Percentiles rank a stretch among this genome's conserved stretches.
phyloP scores from a whole-genome alignment of 306 rosid genomes.

The Casuarina equisetifolia region DNA sequence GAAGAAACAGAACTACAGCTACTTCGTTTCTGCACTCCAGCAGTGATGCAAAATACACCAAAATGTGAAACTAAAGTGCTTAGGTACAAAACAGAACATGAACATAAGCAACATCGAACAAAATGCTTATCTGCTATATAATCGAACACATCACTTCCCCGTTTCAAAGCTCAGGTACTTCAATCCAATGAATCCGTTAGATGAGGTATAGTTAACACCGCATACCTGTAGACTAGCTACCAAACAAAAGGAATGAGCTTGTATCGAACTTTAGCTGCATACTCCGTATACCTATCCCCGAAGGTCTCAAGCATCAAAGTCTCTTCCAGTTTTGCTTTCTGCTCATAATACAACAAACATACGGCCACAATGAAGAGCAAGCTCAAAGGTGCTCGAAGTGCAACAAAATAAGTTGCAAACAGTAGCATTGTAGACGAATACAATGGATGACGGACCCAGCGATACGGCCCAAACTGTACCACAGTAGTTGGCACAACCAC shows the following conservation, averaged over 20 bases:
- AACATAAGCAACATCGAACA: slow-evolving; percentile 2
- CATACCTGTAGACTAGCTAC: slow-evolving; percentile 39
- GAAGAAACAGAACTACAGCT: neutral
- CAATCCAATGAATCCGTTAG: slow-evolving; percentile 19
- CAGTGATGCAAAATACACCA: neutral
- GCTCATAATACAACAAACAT: slow-evolving; percentile 72
- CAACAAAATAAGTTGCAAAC: slow-evolving; percentile 64
- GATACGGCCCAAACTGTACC: slow-evolving; percentile 91
- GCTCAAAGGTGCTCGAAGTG: slow-evolving; percentile 82
- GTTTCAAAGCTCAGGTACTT: slow-evolving; percentile 29
- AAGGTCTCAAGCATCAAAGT: slow-evolving; percentile 88
- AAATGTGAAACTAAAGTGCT: neutral
- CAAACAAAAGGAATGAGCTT: slow-evolving; percentile 83
- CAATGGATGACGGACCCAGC: slow-evolving; percentile 92
- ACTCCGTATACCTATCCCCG: slow-evolving; percentile 65
- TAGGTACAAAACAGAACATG: neutral
- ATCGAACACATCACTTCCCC: slow-evolving; percentile 9
- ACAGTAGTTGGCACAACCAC: slow-evolving; percentile 87
- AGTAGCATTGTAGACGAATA: slow-evolving; percentile 76
- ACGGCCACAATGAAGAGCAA: slow-evolving; percentile 57
- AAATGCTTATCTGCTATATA: slow-evolving; percentile 12
- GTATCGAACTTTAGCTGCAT: slow-evolving; percentile 72
- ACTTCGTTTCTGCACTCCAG: neutral
- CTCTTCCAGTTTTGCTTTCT: slow-evolving; percentile 86
- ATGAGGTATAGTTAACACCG: slow-evolving; percentile 20